Base-by-base conservation (phyloP, 352 stramenopile genomes). In the Pythium utonaiense region DNA sequence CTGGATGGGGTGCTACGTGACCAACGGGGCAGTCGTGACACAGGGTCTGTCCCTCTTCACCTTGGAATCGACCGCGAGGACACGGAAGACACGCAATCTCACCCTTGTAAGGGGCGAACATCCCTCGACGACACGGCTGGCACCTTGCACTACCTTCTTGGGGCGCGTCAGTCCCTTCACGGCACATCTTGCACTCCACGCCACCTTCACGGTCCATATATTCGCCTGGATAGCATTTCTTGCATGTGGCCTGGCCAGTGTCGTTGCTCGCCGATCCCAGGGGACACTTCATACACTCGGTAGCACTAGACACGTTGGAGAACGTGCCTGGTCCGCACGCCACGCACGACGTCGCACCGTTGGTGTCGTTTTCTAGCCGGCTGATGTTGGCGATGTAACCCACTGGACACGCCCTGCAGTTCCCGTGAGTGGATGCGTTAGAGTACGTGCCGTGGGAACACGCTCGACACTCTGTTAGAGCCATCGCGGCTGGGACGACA, bases 281-380 rank as follows among this genome's bases (percentile, higher is more conserved):
- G 14, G 60, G 40, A 53, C 71, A 79, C 38, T 38, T 25, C 6
- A 34, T 34, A 53, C 82, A 91, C 36, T 49, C 44, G 9, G 21
- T 59, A 14, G 60, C 66, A 14, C 65, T 64, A 50, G 64, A 76
- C 1, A 53, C 34, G 17, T 79, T 78, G 1, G 60, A 51, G 57
- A 84, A 87, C 3, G 67, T 88, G 12, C 82, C 82, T 30, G 75
- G 62, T 8, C 41, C 24, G 22, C 82, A 92, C 6, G 66, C 45
- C 16, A 44, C 41, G 38, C 82, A 83, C 13, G 70, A 41, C 7
- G 56, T 66, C 21, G 49, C 63, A 19, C 50, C 42, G 1, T 50
- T 45, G 21, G 10, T 52, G 3, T 27, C 57, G 30, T 28, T 45
- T 34, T 40, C 16, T n/a, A 16, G 30, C 0, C 16, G 41, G 31